Percentiles rank a stretch among this genome's conserved stretches.
Conservation (phyloP, 768 basidiomycete species). For the Leccinum arenicola region DNA sequence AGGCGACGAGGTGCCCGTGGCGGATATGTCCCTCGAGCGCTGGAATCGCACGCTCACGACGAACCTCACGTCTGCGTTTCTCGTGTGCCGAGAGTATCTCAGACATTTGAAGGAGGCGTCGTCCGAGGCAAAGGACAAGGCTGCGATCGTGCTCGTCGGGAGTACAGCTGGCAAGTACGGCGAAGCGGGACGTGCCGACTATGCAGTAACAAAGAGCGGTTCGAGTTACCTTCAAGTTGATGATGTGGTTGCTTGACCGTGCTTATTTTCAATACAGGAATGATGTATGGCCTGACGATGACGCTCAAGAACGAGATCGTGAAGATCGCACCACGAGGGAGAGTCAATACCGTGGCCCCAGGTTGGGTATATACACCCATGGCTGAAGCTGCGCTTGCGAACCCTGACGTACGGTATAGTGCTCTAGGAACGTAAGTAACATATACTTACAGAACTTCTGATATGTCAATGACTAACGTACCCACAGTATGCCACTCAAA, state of each 20-base stretch:
- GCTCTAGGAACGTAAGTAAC: constrained; percentile 63
- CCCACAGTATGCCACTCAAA: constrained; percentile 59
- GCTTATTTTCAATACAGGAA: constrained; percentile 35
- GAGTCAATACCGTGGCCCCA: constrained; percentile 65
- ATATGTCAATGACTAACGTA: not conserved
- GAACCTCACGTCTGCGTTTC: constrained; percentile 64
- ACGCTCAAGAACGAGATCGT: constrained; percentile 78
- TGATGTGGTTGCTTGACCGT: not conserved
- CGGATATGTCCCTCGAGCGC: constrained; percentile 55
- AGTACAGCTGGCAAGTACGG: constrained; percentile 71
- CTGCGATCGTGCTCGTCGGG: constrained; percentile 60
- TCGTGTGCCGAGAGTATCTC: constrained; percentile 60
- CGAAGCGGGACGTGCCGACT: constrained; percentile 62
- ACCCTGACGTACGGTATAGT: constrained; percentile 51
- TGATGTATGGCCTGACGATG: constrained; percentile 69
- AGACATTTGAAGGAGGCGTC: constrained; percentile 39
- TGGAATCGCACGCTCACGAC: constrained; percentile 58
- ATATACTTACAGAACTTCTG: not conserved
- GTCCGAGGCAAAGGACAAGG: constrained; percentile 45
- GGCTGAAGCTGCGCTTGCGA: constrained; percentile 55
- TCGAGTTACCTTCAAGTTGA: not conserved
- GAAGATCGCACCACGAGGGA: constrained; percentile 60
- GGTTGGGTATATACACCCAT: constrained; percentile 67
- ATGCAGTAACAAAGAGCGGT: constrained; percentile 67
- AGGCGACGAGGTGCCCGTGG: constrained; percentile 43